Evolutionary conservation across 805 yeast species (phyloP).

Genomic region (Kodamaea jinghongensis): DNA sequence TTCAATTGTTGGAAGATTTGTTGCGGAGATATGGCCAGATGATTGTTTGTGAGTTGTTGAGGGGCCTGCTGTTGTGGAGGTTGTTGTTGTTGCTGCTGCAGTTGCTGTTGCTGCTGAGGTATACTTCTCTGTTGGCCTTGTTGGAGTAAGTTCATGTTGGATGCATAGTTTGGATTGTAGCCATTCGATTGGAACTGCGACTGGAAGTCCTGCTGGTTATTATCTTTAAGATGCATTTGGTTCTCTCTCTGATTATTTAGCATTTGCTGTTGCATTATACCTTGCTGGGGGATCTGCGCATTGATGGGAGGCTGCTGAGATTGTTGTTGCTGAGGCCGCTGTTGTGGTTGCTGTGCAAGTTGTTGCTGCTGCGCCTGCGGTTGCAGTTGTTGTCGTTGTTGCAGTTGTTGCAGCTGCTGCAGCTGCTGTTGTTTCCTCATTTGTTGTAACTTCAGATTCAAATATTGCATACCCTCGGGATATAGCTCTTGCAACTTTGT

Average conservation of each 20-base stretch:
- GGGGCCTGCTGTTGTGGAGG: conserved; percentile 3
- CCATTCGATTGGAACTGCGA: conserved; percentile 10
- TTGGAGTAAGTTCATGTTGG: conserved; percentile 11
- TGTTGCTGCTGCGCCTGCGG: conserved; percentile 12
- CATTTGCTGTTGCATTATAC: conserved; percentile 1
- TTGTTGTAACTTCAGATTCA: conserved; percentile 39
- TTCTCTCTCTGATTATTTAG: conserved; percentile 9
- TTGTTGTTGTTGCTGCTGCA: conserved; percentile 11
- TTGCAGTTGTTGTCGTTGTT: conserved; percentile 12
- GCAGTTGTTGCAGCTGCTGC: conserved; percentile 11
- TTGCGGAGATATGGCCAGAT: conserved; percentile 36
- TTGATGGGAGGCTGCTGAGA: conserved; percentile 8
- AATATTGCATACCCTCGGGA: conserved; percentile 50
- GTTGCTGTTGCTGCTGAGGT: conserved; percentile 13
- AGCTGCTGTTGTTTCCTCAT: conserved; percentile 31
- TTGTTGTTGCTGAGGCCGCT: conserved; percentile 11
- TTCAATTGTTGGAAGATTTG: conserved; percentile 35
- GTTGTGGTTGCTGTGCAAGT: conserved; percentile 12
- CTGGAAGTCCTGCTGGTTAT: conserved; percentile 8
- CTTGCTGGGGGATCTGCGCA: not conserved
- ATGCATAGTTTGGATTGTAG: conserved; percentile 8
- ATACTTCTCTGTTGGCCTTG: conserved; percentile 11
- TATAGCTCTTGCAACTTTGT: conserved; percentile 47
- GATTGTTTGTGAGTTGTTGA: conserved; percentile 7
- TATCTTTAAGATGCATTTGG: conserved; percentile 3